Evolutionary conservation across 495 filamentous ascomycete species (phyloP).

Genomic region (Penicillium lagena): DNA sequence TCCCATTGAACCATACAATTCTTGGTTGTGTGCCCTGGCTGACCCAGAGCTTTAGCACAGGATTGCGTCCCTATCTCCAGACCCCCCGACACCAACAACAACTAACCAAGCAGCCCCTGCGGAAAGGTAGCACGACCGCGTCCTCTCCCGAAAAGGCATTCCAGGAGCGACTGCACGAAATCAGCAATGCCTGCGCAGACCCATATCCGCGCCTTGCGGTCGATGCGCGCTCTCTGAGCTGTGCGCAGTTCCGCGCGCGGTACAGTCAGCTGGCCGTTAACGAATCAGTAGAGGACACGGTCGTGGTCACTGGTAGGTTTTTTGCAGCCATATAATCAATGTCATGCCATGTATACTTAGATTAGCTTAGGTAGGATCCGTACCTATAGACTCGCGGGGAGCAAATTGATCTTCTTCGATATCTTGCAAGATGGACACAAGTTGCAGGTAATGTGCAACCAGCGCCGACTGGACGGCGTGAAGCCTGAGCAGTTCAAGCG

Average conservation of each 20-base stretch:
- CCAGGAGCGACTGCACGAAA: slow-evolving; percentile 43
- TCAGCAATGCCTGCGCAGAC: slow-evolving; percentile 35
- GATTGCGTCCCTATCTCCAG: slow-evolving; percentile 4
- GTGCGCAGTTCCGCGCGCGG: slow-evolving; percentile 29
- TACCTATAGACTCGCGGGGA: slow-evolving; percentile 51
- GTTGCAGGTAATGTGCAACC: slow-evolving; percentile 69
- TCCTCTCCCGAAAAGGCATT: slow-evolving; percentile 30
- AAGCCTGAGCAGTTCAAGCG: slow-evolving; percentile 47
- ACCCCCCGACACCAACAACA: background rate
- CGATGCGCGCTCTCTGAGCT: slow-evolving; percentile 24
- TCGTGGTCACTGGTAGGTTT: slow-evolving; percentile 41
- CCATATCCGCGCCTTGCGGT: slow-evolving; percentile 45
- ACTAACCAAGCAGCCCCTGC: slow-evolving; percentile 15
- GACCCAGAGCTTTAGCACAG: slow-evolving; percentile 21
- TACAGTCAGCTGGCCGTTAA: slow-evolving; percentile 34
- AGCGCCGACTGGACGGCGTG: slow-evolving; percentile 45
- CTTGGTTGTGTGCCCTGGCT: slow-evolving; percentile 4
- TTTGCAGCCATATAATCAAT: slow-evolving; percentile 2
- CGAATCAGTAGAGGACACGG: slow-evolving; percentile 39
- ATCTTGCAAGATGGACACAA: slow-evolving; percentile 61
- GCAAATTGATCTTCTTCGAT: slow-evolving; percentile 80
- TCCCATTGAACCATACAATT: slow-evolving; percentile 2
- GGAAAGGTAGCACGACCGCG: slow-evolving; percentile 24
- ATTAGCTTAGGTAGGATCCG: slow-evolving; percentile 57
- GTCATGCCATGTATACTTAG: slow-evolving; percentile 35